Base-by-base conservation (phyloP, 179 eudicot genomes). In the Heliamphora pulchella region DNA sequence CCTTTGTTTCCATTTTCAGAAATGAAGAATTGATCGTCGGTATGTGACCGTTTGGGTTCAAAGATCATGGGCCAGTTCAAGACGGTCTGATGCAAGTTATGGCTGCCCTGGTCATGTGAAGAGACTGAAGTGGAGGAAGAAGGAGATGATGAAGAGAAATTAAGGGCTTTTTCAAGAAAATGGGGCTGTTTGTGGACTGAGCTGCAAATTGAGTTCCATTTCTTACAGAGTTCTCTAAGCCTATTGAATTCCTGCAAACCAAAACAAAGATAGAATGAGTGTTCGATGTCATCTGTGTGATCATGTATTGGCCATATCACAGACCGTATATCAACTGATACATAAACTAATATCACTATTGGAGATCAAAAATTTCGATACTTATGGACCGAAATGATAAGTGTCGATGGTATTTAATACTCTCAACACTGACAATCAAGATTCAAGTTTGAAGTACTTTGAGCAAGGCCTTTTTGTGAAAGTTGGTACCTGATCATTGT, bases 171-270 rank as follows among this genome's bases (percentile, higher is more conserved):
- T 22, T 84, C 92, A 2, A 80, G 86, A 39, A 82, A 77, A 31
- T 84, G 83, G 2, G 85, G 66, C 71, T 80, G 78, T 70, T 82
- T 85, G 81, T 90, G 92, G 18, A 82, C 54, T 79, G 93, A 81
- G 58, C 78, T 84, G 85, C 95, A 90, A 65, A 87, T 87, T 77
- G 87, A 86, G 87, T 90, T 89, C 94, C 96, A 90, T 82, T 92
- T 92, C 81, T 83, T 84, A 88, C 93, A 89, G 6, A 93, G 87
- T 69, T 93, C 96, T 80, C 85, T 87, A 67, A 92, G 82, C 78
- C 86, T 86, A 8, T 80, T 83, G 50, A 79, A 87, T 62, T 92
- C 93, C 87, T 88, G 84, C 83, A 80, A 83, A 78, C 11, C 17
- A 79, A 5, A 59, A 62, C 10, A 47, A 6, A 59, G 1, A 67